Evolutionary conservation across 768 basidiomycete genomes (phyloP).

Genomic region (Tephrocybe sp.): DNA sequence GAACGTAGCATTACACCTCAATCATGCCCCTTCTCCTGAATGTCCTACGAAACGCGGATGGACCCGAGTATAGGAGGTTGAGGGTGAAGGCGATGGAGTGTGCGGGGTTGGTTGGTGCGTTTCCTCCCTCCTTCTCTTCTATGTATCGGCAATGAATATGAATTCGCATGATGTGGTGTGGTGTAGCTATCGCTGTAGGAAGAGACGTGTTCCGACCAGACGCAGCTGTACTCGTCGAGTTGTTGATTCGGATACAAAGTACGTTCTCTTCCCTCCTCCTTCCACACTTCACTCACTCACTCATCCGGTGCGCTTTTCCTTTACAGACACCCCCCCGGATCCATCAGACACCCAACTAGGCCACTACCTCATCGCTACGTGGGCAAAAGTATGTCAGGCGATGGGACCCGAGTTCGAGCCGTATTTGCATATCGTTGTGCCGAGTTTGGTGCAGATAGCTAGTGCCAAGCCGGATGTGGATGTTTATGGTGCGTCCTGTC

Average conservation of each 20-base stretch:
- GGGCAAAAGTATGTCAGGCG: constrained; percentile 87
- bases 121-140: background rate
- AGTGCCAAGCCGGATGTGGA: constrained; percentile 79
- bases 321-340: constrained; percentile 63
- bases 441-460: constrained; percentile 69
- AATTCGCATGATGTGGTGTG: too few species aligned
- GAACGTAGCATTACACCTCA: constrained; percentile 65
- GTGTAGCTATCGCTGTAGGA: constrained; percentile 80
- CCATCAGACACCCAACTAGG: constrained; percentile 67
- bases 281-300: background rate
- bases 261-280: constrained; percentile 19
- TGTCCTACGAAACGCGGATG: constrained; percentile 71
- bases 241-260: constrained; percentile 80
- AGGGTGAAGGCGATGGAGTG: constrained; percentile 90
- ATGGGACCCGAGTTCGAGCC: constrained; percentile 84
- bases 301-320: too few species aligned
- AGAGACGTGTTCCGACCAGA: constrained; percentile 76
- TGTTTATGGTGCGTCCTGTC: constrained; percentile 52
- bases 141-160: too few species aligned
- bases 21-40: constrained; percentile 82
- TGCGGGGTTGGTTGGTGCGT: constrained; percentile 77
- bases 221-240: constrained; percentile 65
- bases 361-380: constrained; percentile 81
- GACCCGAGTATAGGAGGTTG: constrained; percentile 62
- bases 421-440: constrained; percentile 83